Evolutionary conservation across 345 rosid species (phyloP).

Genomic region (Acer yangbiense): DNA sequence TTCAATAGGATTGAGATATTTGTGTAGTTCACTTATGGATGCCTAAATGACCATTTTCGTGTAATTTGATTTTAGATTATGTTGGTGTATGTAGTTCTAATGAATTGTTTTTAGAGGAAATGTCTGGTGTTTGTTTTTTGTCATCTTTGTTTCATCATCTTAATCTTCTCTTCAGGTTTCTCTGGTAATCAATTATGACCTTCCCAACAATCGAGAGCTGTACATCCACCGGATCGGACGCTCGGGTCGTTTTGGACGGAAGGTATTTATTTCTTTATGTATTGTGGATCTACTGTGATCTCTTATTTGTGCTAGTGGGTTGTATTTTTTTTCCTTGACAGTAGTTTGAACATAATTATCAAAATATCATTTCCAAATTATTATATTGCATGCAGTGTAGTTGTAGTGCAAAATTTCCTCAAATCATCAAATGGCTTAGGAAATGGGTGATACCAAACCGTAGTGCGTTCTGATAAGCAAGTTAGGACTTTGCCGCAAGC

Average conservation of each 20-base stretch:
- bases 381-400: not conserved
- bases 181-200: constrained; percentile 91
- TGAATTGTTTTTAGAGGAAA: not conserved
- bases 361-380: not conserved
- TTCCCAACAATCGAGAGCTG: constrained; percentile 96
- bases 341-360: not conserved
- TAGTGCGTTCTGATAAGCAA: no score
- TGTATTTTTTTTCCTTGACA: not conserved
- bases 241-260: constrained; percentile 97
- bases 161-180: constrained; percentile 62
- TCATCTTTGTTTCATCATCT: not conserved
- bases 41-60: not conserved
- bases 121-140: not conserved
- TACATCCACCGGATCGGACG: constrained; percentile 98
- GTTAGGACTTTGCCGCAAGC: no score
- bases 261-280: constrained; percentile 48
- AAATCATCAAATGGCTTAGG: not conserved
- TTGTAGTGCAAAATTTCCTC: not conserved
- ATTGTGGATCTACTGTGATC: not conserved
- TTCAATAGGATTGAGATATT: not conserved
- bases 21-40: not conserved
- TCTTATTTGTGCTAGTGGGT: not conserved
- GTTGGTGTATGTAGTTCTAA: not conserved
- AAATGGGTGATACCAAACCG: not conserved
- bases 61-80: not conserved